Evolutionary conservation across 169 alveolate genomes (phyloP).

Genomic region (Perkinsus marinus): DNA sequence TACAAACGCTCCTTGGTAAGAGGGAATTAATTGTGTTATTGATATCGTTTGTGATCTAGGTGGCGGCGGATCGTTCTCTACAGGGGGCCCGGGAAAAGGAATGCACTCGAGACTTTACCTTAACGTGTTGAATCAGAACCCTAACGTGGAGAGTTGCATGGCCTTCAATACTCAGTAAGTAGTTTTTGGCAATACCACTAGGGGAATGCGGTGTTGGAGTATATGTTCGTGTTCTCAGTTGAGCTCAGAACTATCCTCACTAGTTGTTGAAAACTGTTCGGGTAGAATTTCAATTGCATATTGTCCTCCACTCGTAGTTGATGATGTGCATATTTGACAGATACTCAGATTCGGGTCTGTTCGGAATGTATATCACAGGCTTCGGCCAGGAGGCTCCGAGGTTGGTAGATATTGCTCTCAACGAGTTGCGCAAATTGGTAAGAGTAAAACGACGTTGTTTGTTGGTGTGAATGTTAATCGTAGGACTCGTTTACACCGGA

Average conservation of each 20-base stretch:
- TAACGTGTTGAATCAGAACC: conserved; percentile 52
- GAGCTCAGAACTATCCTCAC: too few species aligned
- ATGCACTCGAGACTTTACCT: conserved; percentile 62
- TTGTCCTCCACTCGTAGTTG: too few species aligned
- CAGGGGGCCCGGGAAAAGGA: conserved; percentile 86
- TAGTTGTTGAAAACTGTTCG: neutral
- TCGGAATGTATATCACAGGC: conserved; percentile 63
- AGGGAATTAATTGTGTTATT: neutral
- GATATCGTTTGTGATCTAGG: conserved; percentile 23
- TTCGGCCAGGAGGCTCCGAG: conserved; percentile 44
- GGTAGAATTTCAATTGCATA: too few species aligned
- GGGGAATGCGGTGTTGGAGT: too few species aligned
- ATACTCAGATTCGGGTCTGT: conserved; percentile 62
- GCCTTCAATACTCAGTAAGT: conserved; percentile 64
- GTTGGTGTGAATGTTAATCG: neutral
- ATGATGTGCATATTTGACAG: neutral
- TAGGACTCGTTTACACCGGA: conserved; percentile 25
- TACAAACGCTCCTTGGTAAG: conserved; percentile 48
- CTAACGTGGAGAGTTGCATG: conserved; percentile 70
- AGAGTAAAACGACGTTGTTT: neutral
- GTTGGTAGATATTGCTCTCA: conserved; percentile 42
- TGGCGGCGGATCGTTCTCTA: conserved; percentile 79
- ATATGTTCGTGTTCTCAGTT: too few species aligned
- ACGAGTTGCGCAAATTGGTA: conserved; percentile 46
- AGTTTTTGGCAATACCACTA: neutral